Conservation (phyloP, 2,329 filamentous ascomycete species). For the Arthrobotrys megalospora region DNA sequence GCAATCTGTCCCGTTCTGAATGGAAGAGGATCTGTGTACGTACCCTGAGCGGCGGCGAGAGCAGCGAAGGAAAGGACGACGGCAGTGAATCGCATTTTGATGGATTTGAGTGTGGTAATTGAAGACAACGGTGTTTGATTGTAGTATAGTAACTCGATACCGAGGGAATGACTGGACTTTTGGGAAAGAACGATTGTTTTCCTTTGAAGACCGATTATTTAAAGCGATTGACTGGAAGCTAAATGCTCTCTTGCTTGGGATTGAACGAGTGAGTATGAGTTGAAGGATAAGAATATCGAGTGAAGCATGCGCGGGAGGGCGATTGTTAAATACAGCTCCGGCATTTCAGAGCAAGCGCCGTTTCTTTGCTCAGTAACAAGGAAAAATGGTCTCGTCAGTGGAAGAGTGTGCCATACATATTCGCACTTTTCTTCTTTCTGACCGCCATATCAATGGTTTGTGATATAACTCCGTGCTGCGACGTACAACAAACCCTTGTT, state of each 20-base stretch:
- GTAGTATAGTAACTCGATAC: not conserved
- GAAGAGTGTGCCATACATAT: conserved; percentile 29
- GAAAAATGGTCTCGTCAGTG: conserved; percentile 20
- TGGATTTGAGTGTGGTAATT: conserved; percentile 8
- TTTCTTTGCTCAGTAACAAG: conserved; percentile 29
- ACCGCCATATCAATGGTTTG: conserved; percentile 6
- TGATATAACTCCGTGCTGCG: conserved; percentile 49
- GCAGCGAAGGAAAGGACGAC: conserved; percentile 42
- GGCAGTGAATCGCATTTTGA: conserved; percentile 59
- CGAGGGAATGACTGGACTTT: conserved; percentile 5
- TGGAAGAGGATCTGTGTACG: not conserved
- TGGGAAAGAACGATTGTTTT: conserved; percentile 45
- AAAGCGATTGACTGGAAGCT: conserved; percentile 57
- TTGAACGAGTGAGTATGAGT: conserved; percentile 55
- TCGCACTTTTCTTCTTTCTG: conserved; percentile 55
- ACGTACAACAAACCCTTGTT: conserved; percentile 33
- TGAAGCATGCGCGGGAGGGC: conserved; percentile 32
- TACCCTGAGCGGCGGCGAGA: conserved; percentile 55
- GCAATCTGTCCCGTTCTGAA: not conserved
- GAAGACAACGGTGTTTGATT: not conserved
- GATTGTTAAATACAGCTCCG: conserved; percentile 48
- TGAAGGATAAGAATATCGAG: conserved; percentile 29
- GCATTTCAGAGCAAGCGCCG: conserved; percentile 16
- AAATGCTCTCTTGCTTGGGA: conserved; percentile 44
- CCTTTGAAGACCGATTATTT: conserved; percentile 11